Evolutionary conservation across 2,329 filamentous ascomycete species (phyloP), one percentile per base, ranked within the genome.

Genomic region (Teratosphaeria zuluensis): DNA sequence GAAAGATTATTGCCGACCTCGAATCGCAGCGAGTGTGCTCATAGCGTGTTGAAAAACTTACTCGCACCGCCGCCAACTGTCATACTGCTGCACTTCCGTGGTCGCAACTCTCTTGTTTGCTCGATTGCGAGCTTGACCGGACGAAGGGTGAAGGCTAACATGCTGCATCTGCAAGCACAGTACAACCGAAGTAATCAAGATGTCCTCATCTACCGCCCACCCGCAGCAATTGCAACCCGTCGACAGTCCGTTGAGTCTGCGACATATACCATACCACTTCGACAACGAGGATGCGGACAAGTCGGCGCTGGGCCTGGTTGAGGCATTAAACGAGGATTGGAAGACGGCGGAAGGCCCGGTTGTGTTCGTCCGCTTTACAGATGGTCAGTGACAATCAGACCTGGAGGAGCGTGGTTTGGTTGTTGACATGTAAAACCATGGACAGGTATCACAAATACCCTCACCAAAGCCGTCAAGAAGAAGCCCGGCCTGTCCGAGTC

Each of bases 331-430:
- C 60, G 92, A 92, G 11, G 85, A 95, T 67, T 99, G 94, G 94
- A 81, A 85, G 65, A 81, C 82, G 54, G 78, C 82, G 38, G 84
- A 86, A 64, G 88, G 89, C 59, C 83, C 86, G 51, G 81, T 99
- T 67, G 86, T 94, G 69, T 90, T 97, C 71, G 81, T 90, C 65
- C 87, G 89, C 64, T 99, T 97, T 78, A 99, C 91, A 46, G 94
- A 99, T 70, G 94, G 42, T 48, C 42, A 19, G 42, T 48, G 6
- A 42, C 35, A 4, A 42, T 11, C 12, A 42, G 11, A 42, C 11
- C n/a, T 16, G 35, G 12, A 14, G 5, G 35, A 12, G 7, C 16
- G n/a, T 21, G 42, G n/a, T 8, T 5, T 21, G 19, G 42, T 19
- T n/a, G 42, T n/a, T 48, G 42, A 48, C 16, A 21, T 16, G 4